A percentile compares a stretch with the other conserved stretches of the same genome.
Conservation (phyloP, 2,329 filamentous ascomycete genomes). For the Fragosphaeria purpurea region DNA sequence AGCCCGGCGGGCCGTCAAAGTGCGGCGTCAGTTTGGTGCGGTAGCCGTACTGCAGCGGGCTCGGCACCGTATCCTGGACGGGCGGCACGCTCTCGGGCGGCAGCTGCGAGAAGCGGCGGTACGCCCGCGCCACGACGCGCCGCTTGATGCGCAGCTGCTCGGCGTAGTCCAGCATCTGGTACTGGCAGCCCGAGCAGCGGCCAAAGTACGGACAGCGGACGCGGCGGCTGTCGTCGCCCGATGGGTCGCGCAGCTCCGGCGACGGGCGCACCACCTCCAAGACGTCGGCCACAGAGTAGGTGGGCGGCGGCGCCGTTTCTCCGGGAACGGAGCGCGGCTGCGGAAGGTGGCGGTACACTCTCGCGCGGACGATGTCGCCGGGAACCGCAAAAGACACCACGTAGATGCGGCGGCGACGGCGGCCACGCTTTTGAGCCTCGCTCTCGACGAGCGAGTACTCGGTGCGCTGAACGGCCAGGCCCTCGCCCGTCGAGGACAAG, state of each 20-base stretch:
- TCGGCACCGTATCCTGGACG: constrained; percentile 77
- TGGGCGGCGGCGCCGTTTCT: constrained; percentile 22
- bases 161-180: constrained; percentile 89
- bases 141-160: constrained; percentile 81
- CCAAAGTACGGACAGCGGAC: constrained; percentile 81
- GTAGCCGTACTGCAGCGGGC: constrained; percentile 85
- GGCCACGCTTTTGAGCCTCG: constrained; percentile 46
- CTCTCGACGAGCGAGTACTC: background rate
- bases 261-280: constrained; percentile 66
- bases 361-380: constrained; percentile 70
- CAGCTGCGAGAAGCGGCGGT: constrained; percentile 79
- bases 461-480: constrained; percentile 56
- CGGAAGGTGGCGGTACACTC: constrained; percentile 62
- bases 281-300: constrained; percentile 73
- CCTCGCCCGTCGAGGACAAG: constrained; percentile 87
- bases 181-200: constrained; percentile 84
- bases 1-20: constrained; percentile 64
- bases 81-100: constrained; percentile 63
- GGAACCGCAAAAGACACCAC: constrained; percentile 83
- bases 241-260: constrained; percentile 25
- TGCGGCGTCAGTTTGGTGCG: constrained; percentile 95
- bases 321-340: constrained; percentile 19
- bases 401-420: constrained; percentile 50
- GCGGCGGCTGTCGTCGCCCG: constrained; percentile 61
- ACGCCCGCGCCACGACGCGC: constrained; percentile 82